Evolutionary conservation across 2,329 filamentous ascomycete genomes (phyloP).

Genomic region (Nemania abortiva): DNA sequence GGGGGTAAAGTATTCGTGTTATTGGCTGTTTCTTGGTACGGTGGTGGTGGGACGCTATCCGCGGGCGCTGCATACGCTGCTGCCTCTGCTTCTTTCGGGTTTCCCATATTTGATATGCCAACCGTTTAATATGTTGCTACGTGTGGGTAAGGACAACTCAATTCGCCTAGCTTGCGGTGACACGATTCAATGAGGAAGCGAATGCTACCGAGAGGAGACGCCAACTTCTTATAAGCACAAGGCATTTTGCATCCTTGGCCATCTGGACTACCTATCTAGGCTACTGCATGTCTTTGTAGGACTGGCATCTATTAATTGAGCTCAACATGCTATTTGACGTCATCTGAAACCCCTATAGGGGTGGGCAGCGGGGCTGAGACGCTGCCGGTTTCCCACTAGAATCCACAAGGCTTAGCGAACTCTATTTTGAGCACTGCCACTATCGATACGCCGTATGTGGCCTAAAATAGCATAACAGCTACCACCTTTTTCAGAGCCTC

Average conservation of each 20-base stretch:
- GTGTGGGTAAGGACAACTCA: neutral
- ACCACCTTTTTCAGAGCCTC: too few relatives aligned
- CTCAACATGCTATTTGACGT: neutral
- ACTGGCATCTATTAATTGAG: too few relatives aligned
- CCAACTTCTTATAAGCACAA: neutral
- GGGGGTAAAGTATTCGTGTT: neutral
- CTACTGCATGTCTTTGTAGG: neutral
- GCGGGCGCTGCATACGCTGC: neutral
- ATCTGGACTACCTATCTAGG: neutral
- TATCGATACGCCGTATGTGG: neutral
- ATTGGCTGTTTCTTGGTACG: slow-evolving; percentile 25
- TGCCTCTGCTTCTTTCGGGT: slow-evolving; percentile 21
- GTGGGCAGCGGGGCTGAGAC: neutral
- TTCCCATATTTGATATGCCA: slow-evolving; percentile 18
- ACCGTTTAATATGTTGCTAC: neutral
- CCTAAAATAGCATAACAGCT: neutral
- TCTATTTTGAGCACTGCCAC: neutral
- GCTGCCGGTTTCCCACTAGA: neutral
- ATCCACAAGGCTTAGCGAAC: neutral
- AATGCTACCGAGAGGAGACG: neutral
- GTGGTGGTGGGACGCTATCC: slow-evolving; percentile 22
- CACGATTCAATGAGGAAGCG: neutral
- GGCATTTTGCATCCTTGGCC: neutral
- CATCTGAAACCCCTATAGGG: neutral
- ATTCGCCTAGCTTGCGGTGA: neutral